Percentiles rank a stretch among this genome's conserved stretches.
phyloP scores from a whole-genome alignment of 1,284 basidiomycete species.

The Ganoderma multipileum region DNA sequence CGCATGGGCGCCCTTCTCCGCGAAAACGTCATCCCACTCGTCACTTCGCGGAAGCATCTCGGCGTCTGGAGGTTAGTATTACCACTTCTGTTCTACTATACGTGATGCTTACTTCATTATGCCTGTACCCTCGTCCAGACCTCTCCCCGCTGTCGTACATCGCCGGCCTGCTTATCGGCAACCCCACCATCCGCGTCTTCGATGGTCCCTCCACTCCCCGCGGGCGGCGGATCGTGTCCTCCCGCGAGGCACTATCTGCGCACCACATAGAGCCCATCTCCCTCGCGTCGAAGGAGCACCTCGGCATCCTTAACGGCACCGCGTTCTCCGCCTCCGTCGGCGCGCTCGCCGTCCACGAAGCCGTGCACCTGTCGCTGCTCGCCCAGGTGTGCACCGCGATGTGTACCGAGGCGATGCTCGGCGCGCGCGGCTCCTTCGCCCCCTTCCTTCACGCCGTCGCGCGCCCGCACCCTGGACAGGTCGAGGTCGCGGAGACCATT shows the following conservation, averaged over 20 bases:
- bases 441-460: conserved; percentile 83
- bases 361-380: conserved; percentile 74
- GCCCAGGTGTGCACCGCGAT: conserved; percentile 84
- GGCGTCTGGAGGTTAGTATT: conserved; percentile 72
- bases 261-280: conserved; percentile 72
- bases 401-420: conserved; percentile 83
- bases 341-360: conserved; percentile 73
- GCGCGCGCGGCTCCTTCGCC: conserved; percentile 76
- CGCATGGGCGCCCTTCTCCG: conserved; percentile 79
- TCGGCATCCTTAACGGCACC: conserved; percentile 84
- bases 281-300: conserved; percentile 83
- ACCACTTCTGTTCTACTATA: neutral
- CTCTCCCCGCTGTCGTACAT: conserved; percentile 85
- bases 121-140: conserved; percentile 51
- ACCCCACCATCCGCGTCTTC: conserved; percentile 79
- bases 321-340: conserved; percentile 77
- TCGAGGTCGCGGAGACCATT: conserved; percentile 75
- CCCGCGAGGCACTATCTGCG: conserved; percentile 69
- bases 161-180: conserved; percentile 80
- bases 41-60: conserved; percentile 85
- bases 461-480: conserved; percentile 89
- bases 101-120: neutral
- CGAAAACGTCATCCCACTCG: conserved; percentile 80
- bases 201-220: conserved; percentile 60
- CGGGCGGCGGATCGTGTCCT: conserved; percentile 62